phyloP scores from a whole-genome alignment of 306 rosid genomes.

The Vicia villosa region DNA sequence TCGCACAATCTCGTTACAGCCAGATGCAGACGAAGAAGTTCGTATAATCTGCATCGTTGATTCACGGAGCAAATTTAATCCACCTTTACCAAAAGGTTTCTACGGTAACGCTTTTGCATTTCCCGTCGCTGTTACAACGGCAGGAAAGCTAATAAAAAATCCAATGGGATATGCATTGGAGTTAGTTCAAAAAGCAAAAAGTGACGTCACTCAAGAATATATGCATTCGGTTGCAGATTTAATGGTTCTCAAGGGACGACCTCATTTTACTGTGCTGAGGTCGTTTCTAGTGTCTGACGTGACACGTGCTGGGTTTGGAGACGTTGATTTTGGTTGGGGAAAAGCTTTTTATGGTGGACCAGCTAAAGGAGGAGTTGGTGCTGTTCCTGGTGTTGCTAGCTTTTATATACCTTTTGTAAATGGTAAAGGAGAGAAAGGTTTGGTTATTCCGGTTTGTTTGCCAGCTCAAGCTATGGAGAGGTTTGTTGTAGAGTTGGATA shows the following conservation, averaged over 20 bases:
- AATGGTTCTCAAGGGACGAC: conserved; percentile 48
- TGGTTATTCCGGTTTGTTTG: conserved; percentile 9
- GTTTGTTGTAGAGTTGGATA: conserved; percentile 18
- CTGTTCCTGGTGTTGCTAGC: background rate
- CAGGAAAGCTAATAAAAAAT: conserved; percentile 43
- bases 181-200: conserved; percentile 54
- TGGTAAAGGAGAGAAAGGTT: conserved; percentile 24
- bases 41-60: conserved; percentile 51
- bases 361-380: background rate
- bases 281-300: conserved; percentile 54
- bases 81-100: conserved; percentile 55
- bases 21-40: conserved; percentile 44
- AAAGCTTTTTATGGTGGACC: conserved; percentile 21
- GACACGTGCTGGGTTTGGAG: conserved; percentile 51
- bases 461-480: conserved; percentile 9
- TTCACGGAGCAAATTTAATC: conserved; percentile 46
- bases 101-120: conserved; percentile 63
- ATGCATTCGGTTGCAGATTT: conserved; percentile 60
- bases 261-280: conserved; percentile 50
- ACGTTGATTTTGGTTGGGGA: conserved; percentile 60
- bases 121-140: conserved; percentile 48
- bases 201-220: conserved; percentile 52
- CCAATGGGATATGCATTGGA: conserved; percentile 57
- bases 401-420: conserved; percentile 21
- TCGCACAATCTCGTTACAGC: conserved; percentile 30